Percentiles rank a stretch among this genome's conserved stretches.
phyloP scores from a whole-genome alignment of 2,329 filamentous ascomycete species.

The Fonsecaea monophora region DNA sequence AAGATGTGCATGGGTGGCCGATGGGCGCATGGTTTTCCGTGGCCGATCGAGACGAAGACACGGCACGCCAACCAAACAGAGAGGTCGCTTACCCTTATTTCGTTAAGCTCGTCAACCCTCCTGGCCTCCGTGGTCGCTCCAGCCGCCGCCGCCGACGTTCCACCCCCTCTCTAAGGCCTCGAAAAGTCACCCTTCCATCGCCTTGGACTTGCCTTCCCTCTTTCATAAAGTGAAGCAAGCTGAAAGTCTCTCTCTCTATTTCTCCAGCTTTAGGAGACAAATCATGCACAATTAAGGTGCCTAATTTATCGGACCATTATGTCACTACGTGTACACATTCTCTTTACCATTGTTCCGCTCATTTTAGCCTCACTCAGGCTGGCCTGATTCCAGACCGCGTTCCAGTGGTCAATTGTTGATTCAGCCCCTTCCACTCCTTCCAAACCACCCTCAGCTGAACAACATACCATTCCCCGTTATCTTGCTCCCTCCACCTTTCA shows the following conservation, averaged over 20 bases:
- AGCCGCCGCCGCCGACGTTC: constrained; percentile 21
- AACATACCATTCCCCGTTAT: constrained; percentile 1
- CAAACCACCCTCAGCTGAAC: constrained; percentile 3
- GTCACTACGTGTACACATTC: constrained; percentile 31
- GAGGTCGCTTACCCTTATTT: constrained; percentile 6
- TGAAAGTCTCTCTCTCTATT: constrained; percentile 22
- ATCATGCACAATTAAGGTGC: constrained; percentile 14
- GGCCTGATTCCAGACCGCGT: constrained; percentile 35
- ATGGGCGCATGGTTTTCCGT: constrained; percentile 6
- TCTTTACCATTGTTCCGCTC: constrained; percentile 24
- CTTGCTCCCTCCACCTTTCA: neutral
- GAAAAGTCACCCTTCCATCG: constrained; percentile 18
- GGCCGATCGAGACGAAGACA: constrained; percentile 1
- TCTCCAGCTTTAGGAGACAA: constrained; percentile 10
- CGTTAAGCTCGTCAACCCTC: constrained; percentile 15
- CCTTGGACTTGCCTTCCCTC: constrained; percentile 16
- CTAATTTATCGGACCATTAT: constrained; percentile 31
- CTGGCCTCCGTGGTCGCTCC: constrained; percentile 7
- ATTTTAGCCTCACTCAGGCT: constrained; percentile 26
- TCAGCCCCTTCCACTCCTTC: constrained; percentile 35
- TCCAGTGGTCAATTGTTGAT: constrained; percentile 15
- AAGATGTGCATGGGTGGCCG: constrained; percentile 10
- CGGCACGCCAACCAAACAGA: constrained; percentile 21
- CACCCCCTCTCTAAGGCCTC: constrained; percentile 9
- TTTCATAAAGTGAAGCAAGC: constrained; percentile 25